These are phyloP conservation scores for Trichaptum fuscoviolaceum DNA, from an alignment of 768 basidiomycete genomes.

Conservation along the genomic window DNA sequence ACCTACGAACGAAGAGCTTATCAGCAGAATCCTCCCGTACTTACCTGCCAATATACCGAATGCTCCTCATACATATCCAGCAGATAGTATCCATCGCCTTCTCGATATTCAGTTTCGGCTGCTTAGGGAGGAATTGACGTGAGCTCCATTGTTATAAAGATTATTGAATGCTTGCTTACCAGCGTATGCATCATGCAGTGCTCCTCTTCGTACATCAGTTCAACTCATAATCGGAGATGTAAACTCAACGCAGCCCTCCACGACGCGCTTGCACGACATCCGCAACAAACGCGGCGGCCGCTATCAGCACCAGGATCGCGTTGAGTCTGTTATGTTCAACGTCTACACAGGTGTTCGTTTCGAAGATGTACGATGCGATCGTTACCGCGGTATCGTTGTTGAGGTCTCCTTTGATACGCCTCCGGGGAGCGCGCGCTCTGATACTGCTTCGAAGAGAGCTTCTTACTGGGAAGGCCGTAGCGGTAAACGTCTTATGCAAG, in stretches of 20 bases:
- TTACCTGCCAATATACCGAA: constrained; percentile 54
- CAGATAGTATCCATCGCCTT: constrained; percentile 56
- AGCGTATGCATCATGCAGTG: constrained; percentile 28
- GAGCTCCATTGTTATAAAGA: too few species aligned
- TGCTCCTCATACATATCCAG: constrained; percentile 58
- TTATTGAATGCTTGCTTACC: too few species aligned
- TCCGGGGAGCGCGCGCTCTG: constrained; percentile 46
- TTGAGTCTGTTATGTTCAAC: constrained; percentile 53
- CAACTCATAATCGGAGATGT: constrained; percentile 46
- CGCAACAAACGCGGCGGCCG: constrained; percentile 51
- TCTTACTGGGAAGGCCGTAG: constrained; percentile 59
- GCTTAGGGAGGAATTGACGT: constrained; percentile 69
- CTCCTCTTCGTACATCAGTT: constrained; percentile 46
- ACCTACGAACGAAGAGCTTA: constrained; percentile 64
- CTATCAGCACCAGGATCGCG: constrained; percentile 36
- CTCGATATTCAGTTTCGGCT: constrained; percentile 74
- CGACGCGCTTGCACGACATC: constrained; percentile 41
- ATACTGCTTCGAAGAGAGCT: constrained; percentile 31
- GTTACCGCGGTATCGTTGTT: constrained; percentile 44
- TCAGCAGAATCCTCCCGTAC: constrained; percentile 43
- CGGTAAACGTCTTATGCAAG: constrained; percentile 53
- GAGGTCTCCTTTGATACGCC: constrained; percentile 46
- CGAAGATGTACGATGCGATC: constrained; percentile 38
- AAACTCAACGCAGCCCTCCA: constrained; percentile 10
- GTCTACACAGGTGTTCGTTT: constrained; percentile 54